Evolutionary conservation across 2,329 filamentous ascomycete species (phyloP), one percentile per base, ranked within the genome.

Genomic region (Aspergillus viridinutans): DNA sequence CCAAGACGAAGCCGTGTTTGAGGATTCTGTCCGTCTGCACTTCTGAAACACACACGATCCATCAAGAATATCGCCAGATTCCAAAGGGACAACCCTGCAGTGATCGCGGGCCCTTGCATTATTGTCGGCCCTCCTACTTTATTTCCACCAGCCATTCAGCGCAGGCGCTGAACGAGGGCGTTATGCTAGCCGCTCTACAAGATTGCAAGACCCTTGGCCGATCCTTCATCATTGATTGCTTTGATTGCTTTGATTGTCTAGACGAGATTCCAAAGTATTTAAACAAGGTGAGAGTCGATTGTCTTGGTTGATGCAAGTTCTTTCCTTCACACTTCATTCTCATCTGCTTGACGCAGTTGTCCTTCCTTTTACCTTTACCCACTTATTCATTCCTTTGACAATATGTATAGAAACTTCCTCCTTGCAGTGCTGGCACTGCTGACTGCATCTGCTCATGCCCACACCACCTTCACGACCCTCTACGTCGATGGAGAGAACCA

Each of bases 381-480:
- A 47, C 43, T 47, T 23, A 47, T 47, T 47, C 43, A 47, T n/a
- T 47, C 43, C 21, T 47, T 47, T 43, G 10, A 20, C 40, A 23
- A 47, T n/a, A 47, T 47, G 43, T 23, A 25, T 25, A 47, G 23
- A 47, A 45, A 12, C 12, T 10, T 21, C 4, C 8, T 45, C 21
- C 43, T 47, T 8, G 43, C 43, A 47, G 43, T 47, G 43, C 43
- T 47, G 43, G 43, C 43, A 47, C 43, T 47, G 43, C 43, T 47
- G 17, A 12, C 43, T 14, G 6, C 43, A 12, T 47, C 14, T 26
- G 43, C 23, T 3, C 43, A 47, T 5, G 83, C 83, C 45, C 86
- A 90, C 67, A 88, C 85, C 5, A 70, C 83, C 50, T 83, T 89
- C 68, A 86, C 85, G 1, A 87, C 82, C 3, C 75, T 89, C 50